Conservation (phyloP, 2,329 filamentous ascomycete genomes). For the Claviceps purpurea region DNA sequence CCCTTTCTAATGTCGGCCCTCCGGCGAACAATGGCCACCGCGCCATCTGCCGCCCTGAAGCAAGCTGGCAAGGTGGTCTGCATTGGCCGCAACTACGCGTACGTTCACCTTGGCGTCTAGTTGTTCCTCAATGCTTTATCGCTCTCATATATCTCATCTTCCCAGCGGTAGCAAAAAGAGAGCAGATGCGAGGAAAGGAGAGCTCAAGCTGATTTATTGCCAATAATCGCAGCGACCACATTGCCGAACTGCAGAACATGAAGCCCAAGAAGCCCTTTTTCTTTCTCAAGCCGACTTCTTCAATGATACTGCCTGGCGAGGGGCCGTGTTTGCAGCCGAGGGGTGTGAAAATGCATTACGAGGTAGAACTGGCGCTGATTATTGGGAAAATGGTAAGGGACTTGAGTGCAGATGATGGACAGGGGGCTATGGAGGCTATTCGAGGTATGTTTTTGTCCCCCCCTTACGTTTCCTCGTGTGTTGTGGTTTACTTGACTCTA, state of each 20-base stretch:
- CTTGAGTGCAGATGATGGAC: conserved; percentile 57
- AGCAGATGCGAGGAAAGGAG: background rate
- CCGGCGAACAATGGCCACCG: conserved; percentile 24
- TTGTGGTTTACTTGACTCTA: too few species aligned
- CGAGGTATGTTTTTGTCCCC: conserved; percentile 40
- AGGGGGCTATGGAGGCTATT: conserved; percentile 70
- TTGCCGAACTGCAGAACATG: conserved; percentile 77
- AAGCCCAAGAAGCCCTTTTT: conserved; percentile 94
- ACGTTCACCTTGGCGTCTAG: conserved; percentile 21
- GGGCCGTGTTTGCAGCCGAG: conserved; percentile 72
- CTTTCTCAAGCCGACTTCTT: conserved; percentile 89
- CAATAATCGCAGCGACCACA: conserved; percentile 56
- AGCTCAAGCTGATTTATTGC: background rate
- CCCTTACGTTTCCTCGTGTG: background rate
- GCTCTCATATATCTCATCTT: background rate
- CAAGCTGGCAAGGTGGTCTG: conserved; percentile 69
- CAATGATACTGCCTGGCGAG: conserved; percentile 64
- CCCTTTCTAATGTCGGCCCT: conserved; percentile 20
- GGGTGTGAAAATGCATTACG: conserved; percentile 81
- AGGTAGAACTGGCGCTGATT: conserved; percentile 84
- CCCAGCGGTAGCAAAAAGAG: background rate
- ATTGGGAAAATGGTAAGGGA: conserved; percentile 73
- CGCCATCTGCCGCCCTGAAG: conserved; percentile 27
- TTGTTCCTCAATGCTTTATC: background rate
- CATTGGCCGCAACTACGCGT: conserved; percentile 95